These are phyloP conservation scores for Luzula sylvatica DNA, from an alignment of 176 grass and related monocot species.

Conservation along the genomic window DNA sequence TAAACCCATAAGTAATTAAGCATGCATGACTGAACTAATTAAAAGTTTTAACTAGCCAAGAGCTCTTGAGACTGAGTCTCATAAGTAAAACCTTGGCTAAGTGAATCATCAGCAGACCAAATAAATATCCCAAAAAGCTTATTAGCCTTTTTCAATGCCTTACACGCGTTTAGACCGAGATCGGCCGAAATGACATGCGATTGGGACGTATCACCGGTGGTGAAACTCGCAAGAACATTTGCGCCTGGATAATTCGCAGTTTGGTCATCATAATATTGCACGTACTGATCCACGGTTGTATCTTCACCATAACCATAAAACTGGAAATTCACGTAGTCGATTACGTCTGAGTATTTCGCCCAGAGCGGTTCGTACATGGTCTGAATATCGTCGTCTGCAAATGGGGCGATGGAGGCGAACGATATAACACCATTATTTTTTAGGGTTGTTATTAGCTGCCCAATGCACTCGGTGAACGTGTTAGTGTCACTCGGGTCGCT, in stretches of 20 bases:
- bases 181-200: conserved; percentile 26
- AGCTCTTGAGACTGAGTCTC: conserved; percentile 47
- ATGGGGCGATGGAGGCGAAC: conserved; percentile 46
- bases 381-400: conserved; percentile 22
- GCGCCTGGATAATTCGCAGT: conserved; percentile 23
- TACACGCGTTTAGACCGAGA: conserved; percentile 38
- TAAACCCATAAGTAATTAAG: not conserved
- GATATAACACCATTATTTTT: conserved; percentile 17
- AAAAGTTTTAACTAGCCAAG: conserved; percentile 23
- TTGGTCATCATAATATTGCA: conserved; percentile 31
- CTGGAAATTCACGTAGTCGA: conserved; percentile 52
- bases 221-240: conserved; percentile 70
- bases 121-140: conserved; percentile 73
- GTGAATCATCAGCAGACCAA: conserved; percentile 60
- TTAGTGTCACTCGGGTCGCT: conserved; percentile 10
- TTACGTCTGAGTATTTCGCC: conserved; percentile 20
- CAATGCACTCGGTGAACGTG: conserved; percentile 40
- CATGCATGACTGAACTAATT: not conserved
- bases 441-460: conserved; percentile 24
- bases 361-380: conserved; percentile 25
- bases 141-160: conserved; percentile 33
- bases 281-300: conserved; percentile 32
- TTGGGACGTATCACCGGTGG: conserved; percentile 22
- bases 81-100: conserved; percentile 45
- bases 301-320: conserved; percentile 35